These are phyloP conservation scores for Lipomyces sp. DNA, from an alignment of 805 yeast species.

Conservation along the genomic window DNA sequence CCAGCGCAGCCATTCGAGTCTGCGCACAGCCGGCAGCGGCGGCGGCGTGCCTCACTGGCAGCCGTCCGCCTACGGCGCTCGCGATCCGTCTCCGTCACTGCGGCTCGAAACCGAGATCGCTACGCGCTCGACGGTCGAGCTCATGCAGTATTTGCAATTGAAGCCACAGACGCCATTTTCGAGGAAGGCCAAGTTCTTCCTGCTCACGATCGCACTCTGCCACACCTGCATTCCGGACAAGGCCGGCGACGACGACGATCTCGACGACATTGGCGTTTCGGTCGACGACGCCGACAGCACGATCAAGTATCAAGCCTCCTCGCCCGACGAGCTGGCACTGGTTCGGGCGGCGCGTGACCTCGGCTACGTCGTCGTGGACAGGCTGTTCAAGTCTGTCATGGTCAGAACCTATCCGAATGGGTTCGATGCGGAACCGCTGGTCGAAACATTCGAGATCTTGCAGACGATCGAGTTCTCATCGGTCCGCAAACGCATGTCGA, in stretches of 20 bases:
- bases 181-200: constrained; percentile 69
- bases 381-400: constrained; percentile 56
- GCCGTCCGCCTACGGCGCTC: constrained; percentile 1
- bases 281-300: constrained; percentile 40
- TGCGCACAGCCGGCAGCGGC: constrained; percentile 6
- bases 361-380: constrained; percentile 80
- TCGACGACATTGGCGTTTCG: constrained; percentile 18
- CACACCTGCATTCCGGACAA: constrained; percentile 80
- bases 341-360: constrained; percentile 93
- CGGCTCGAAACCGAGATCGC: neutral
- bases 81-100: neutral
- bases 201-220: constrained; percentile 79
- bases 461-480: constrained; percentile 85
- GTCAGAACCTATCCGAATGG: constrained; percentile 83
- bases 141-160: constrained; percentile 65
- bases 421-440: constrained; percentile 57
- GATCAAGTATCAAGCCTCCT: constrained; percentile 84
- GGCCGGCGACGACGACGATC: constrained; percentile 16
- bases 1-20: constrained; percentile 4
- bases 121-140: constrained; percentile 53
- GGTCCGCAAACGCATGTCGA: constrained; percentile 89
- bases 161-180: constrained; percentile 71
- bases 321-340: constrained; percentile 94
- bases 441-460: constrained; percentile 68
- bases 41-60: constrained; percentile 1